Base-by-base conservation (phyloP, 768 basidiomycete genomes). In the Ramaria sp. region DNA sequence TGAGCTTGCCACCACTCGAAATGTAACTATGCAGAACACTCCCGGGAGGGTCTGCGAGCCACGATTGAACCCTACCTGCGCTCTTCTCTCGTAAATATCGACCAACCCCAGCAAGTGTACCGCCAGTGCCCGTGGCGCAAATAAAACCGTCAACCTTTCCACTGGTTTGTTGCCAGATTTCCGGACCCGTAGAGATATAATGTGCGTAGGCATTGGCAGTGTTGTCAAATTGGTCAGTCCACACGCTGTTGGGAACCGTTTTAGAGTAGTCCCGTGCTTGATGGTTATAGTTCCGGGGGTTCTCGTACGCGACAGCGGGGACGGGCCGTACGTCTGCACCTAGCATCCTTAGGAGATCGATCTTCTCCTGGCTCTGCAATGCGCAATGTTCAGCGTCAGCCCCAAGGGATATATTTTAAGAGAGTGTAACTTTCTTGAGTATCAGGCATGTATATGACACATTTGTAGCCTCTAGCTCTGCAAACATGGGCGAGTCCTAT, bases 221-320 rank as follows among this genome's bases (percentile, higher is more conserved):
- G 69, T 98, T 98, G 71, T 98, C 95, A 64, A 99, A 98, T 69
- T 99, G 96, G 71, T 99, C 79, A 7, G 91, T 97, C 95, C 96
- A 98, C 55, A 97, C 79, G 9, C 91, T 84, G 64, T 96, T 96
- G 1, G 74, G 70, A 22, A 84, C 66, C 15, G 72, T 70, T 38
- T 78, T 76, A 34, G 96, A 95, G 58, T 83, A 88, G 59, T 92
- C 88, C 44, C 84, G 82, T 25, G 96, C 96, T 70, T 94, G 92
- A 71, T 98, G 96, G 67, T 99, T 99, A 74, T 97, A 99, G 72
- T 99, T 98, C 57, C 75, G 67, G 5, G 94, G 92, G 68, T 99
- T 83, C 63, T 97, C 93, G 66, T 88, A 98, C 10, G 96, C 83
- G 30, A 99, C 96, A 1, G 95, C 94, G 16, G 96, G 92, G 1